Percentiles rank a stretch among this genome's conserved stretches.
phyloP scores from a whole-genome alignment of 2,329 filamentous ascomycete genomes.

The Botrytis deweyae region DNA sequence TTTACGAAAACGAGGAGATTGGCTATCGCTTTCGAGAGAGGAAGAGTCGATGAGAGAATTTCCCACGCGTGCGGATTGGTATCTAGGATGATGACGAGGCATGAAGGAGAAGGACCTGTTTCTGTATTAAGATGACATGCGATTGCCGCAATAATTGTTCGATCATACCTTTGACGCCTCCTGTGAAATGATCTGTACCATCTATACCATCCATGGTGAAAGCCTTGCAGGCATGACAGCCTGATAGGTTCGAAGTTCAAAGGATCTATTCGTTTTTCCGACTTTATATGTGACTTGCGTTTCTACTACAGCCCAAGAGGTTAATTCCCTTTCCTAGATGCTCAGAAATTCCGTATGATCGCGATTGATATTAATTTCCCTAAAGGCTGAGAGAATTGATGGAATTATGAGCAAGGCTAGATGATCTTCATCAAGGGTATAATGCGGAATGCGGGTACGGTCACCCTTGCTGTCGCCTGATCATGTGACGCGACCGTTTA shows the following conservation, averaged over 20 bases:
- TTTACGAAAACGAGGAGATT: constrained; percentile 96
- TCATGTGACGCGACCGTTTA: not conserved
- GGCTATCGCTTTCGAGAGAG: constrained; percentile 80
- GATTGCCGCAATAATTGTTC: not conserved
- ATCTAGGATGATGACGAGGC: constrained; percentile 89
- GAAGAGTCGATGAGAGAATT: constrained; percentile 68
- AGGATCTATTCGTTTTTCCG: not conserved
- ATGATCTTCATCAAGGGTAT: constrained; percentile 11
- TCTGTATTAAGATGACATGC: constrained; percentile 23
- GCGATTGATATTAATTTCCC: not conserved
- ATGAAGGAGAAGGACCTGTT: constrained; percentile 65
- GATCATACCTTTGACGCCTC: constrained; percentile 46
- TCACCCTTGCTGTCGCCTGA: constrained; percentile 8
- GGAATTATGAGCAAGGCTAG: not conserved
- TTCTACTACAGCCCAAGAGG: not conserved
- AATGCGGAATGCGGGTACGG: not conserved
- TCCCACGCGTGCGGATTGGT: constrained; percentile 96
- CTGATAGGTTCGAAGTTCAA: not conserved
- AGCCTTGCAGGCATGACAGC: constrained; percentile 30
- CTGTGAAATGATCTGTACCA: constrained; percentile 55
- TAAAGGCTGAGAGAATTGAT: not conserved
- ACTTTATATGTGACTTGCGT: not conserved
- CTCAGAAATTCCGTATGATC: not conserved
- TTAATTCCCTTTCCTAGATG: not conserved
- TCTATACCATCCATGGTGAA: constrained; percentile 64